Base-by-base conservation (phyloP, 768 basidiomycete genomes). In the Auricularia sp. region DNA sequence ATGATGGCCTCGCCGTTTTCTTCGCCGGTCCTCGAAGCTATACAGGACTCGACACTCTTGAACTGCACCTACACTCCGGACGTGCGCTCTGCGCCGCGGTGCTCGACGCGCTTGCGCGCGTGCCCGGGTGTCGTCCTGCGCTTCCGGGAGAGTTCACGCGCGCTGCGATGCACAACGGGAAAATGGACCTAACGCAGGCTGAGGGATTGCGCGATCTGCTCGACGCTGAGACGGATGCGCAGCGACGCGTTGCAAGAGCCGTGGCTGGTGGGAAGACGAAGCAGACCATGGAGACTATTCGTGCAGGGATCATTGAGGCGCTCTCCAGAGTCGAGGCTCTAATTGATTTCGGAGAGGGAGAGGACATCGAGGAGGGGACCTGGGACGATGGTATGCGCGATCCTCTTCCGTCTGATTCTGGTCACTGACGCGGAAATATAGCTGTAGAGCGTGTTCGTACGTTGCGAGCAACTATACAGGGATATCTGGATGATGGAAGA, bases 321-420 rank as follows among this genome's bases (percentile, higher is more conserved):
- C 82, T 93, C 24, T 86, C 94, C 11, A 81, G 86, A 67, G 79
- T 92, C 3, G 94, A 97, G 74, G 94, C 94, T 1, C 76, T 95
- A 21, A 94, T 97, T 63, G 94, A 96, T 73, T 97, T 95, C 74
- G 92, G 92, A 5, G 94, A 97, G 75, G 90, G 88, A 14, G 94
- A 95, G 70, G 90, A 92, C 42, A 83, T 95, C 47, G 92, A 94
- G 70, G 88, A 89, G n/a, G 86, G 82, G 8, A 85, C 92, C 21
- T 86, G 84, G 68, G 86, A 86, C 10, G 79, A 83, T 77, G 90
- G 93, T 90, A 64, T 3, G 74, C 54, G 11, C 29, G 39, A 61
- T 29, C 39, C 35, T 18, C 64, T 56, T 35, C 51, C 16, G 24
- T 24, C 13, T 37, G 0, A 24, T 29, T 1, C 35, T 14, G 37